Percentiles rank a stretch among this genome's conserved stretches.
Conservation (phyloP, 306 rosid genomes). For the Rosa lucieae region DNA sequence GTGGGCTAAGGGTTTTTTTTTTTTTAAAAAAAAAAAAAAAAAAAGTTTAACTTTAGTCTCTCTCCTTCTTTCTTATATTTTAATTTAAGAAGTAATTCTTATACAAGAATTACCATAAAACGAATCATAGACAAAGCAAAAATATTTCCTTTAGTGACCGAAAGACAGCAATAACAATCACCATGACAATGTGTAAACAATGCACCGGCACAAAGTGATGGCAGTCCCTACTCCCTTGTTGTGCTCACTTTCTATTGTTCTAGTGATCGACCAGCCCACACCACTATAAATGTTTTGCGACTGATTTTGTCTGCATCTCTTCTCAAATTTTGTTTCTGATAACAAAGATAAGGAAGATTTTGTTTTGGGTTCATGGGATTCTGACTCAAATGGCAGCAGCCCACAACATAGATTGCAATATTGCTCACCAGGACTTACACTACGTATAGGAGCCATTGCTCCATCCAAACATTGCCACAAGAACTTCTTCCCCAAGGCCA, state of each 20-base stretch:
- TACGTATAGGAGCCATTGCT: background rate
- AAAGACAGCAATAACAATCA: background rate
- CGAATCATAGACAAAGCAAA: too few relatives aligned
- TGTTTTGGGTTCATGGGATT: conserved; percentile 2
- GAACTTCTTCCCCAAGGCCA: background rate
- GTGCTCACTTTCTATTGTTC: background rate
- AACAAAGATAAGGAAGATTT: background rate
- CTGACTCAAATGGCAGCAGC: conserved; percentile 26
- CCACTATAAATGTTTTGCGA: conserved; percentile 1
- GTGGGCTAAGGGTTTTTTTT: too few relatives aligned
- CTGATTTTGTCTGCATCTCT: background rate
- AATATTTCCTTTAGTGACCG: background rate
- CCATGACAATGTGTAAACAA: background rate
- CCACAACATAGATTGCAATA: conserved; percentile 4
- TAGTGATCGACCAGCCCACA: conserved; percentile 9
- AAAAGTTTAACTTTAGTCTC: too few relatives aligned
- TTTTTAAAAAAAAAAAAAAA: too few relatives aligned
- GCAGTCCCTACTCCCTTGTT: background rate
- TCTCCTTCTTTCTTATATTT: too few relatives aligned
- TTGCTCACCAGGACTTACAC: conserved; percentile 26
- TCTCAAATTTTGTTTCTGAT: background rate
- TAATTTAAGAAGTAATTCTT: too few relatives aligned
- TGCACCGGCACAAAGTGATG: background rate
- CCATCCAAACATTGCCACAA: background rate
- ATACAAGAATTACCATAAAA: too few relatives aligned